These are phyloP conservation scores for Boechera stricta DNA, from an alignment of 345 rosid genomes.

Conservation along the genomic window DNA sequence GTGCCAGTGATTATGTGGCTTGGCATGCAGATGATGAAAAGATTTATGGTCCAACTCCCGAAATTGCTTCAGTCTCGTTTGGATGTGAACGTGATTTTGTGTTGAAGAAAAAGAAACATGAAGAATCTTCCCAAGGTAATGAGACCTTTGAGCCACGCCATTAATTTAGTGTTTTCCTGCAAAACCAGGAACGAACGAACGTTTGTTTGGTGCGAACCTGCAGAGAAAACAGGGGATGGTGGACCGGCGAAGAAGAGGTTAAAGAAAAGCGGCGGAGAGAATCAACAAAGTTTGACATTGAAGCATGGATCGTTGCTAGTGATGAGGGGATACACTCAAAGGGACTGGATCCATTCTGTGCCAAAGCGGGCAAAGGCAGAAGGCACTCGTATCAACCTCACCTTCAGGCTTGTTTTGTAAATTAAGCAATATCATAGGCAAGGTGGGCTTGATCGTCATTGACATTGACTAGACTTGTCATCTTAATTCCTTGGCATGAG, in stretches of 20 bases:
- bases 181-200: not conserved
- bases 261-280: constrained; percentile 47
- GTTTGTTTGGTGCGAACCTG: constrained; percentile 14
- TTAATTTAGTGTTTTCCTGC: not conserved
- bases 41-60: constrained; percentile 72
- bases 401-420: constrained; percentile 58
- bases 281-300: constrained; percentile 61
- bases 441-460: not conserved
- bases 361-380: constrained; percentile 70
- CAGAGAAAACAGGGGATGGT: constrained; percentile 48
- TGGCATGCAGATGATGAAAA: constrained; percentile 96
- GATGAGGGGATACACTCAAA: constrained; percentile 87
- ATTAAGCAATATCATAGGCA: not conserved
- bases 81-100: constrained; percentile 91
- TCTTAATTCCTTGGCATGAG: not conserved
- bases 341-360: constrained; percentile 91
- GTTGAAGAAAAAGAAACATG: constrained; percentile 68
- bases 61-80: constrained; percentile 83
- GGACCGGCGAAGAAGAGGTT: constrained; percentile 63
- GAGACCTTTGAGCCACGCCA: not conserved
- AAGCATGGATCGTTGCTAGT: constrained; percentile 86
- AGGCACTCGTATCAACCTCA: constrained; percentile 74
- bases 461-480: not conserved
- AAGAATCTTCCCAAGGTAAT: constrained; percentile 57
- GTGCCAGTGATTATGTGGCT: constrained; percentile 73